Evolutionary conservation across 1,139 yeast genomes (phyloP).

Genomic region (Hemisphaericaspora subhashii): DNA sequence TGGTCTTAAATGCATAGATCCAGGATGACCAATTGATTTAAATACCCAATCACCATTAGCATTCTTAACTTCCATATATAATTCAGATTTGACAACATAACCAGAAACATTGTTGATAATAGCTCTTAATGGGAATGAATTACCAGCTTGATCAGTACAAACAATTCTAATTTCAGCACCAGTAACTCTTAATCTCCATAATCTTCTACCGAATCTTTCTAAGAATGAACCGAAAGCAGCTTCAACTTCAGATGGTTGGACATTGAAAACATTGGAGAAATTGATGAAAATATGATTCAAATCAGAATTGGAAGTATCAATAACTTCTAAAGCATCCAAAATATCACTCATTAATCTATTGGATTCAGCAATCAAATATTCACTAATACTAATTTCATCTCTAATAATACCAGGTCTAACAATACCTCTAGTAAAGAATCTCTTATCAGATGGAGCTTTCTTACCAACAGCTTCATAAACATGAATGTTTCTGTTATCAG

Average conservation of each 20-base stretch:
- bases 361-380: constrained; percentile 93
- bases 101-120: constrained; percentile 95
- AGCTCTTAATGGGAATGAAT: constrained; percentile 94
- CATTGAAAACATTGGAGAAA: constrained; percentile 91
- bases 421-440: constrained; percentile 96
- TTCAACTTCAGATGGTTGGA: constrained; percentile 93
- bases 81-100: constrained; percentile 92
- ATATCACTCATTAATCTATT: constrained; percentile 94
- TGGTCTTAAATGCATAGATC: constrained; percentile 95
- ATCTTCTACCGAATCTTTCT: constrained; percentile 95
- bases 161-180: constrained; percentile 97
- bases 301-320: constrained; percentile 93
- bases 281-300: constrained; percentile 95
- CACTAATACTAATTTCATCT: constrained; percentile 89
- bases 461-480: constrained; percentile 96
- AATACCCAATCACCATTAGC: constrained; percentile 94
- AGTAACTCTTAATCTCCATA: constrained; percentile 95
- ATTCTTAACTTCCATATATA: constrained; percentile 91
- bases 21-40: constrained; percentile 91
- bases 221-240: constrained; percentile 97
- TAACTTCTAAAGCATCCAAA: constrained; percentile 89
- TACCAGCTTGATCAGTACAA: constrained; percentile 86
- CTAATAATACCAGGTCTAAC: constrained; percentile 94
- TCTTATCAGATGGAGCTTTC: constrained; percentile 88
- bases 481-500: constrained; percentile 96